Percentiles rank a stretch among this genome's conserved stretches.
phyloP scores from a whole-genome alignment of 495 filamentous ascomycete species.

The Venustampulla echinocandica region DNA sequence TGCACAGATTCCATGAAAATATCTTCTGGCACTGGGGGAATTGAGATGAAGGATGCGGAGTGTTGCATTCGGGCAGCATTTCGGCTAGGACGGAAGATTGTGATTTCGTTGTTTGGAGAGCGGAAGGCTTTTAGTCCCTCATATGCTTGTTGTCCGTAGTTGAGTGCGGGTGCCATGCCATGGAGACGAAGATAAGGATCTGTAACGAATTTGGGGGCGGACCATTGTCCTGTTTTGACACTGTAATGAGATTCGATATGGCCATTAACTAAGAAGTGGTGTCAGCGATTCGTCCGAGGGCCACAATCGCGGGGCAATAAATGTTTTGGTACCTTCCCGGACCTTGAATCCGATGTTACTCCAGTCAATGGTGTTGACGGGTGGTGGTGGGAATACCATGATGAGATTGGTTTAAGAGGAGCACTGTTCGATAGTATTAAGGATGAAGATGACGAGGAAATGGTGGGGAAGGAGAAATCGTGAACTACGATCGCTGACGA shows the following conservation, averaged over 20 bases:
- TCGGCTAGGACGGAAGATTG: conserved; percentile 70
- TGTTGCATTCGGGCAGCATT: conserved; percentile 78
- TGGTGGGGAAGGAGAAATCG: not conserved
- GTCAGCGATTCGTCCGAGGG: not conserved
- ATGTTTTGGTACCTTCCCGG: conserved; percentile 60
- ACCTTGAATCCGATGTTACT: conserved; percentile 81
- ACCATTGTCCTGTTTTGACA: conserved; percentile 63
- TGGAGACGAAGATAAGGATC: conserved; percentile 77
- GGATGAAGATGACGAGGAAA: not conserved
- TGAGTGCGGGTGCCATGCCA: conserved; percentile 82
- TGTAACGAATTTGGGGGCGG: conserved; percentile 57
- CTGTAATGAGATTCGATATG: conserved; percentile 70
- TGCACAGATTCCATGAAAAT: conserved; percentile 67
- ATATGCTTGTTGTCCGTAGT: conserved; percentile 92
- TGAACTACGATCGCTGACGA: not conserved
- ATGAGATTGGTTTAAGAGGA: conserved; percentile 1
- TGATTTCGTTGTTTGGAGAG: conserved; percentile 51
- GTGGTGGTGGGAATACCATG: conserved; percentile 67
- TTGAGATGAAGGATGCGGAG: conserved; percentile 67
- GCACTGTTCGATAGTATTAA: conserved; percentile 5
- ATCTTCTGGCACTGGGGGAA: conserved; percentile 63
- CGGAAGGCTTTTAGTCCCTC: conserved; percentile 92
- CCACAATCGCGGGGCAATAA: conserved; percentile 4
- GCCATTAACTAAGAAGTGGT: conserved; percentile 51
- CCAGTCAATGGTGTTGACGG: conserved; percentile 83